Evolutionary conservation across 441 rosid genomes (phyloP), one percentile per base, ranked within the genome.

Genomic region (Jatropha podagrica): DNA sequence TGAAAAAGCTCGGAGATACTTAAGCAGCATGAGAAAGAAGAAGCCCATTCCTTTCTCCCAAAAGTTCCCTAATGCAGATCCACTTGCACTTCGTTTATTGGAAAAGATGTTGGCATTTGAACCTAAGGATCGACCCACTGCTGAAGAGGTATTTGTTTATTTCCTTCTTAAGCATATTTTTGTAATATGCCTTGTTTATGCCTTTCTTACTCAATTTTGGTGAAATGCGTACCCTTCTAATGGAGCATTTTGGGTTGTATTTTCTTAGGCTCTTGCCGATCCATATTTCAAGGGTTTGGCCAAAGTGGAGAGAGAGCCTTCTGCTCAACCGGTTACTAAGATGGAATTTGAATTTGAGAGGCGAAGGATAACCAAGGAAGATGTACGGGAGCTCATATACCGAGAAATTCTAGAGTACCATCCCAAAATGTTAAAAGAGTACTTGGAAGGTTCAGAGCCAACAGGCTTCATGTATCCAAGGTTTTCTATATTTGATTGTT

Each of bases 301-400:
- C 77, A 93, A 85, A 84, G 95, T 91, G 62, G 99, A 95, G 88
- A 88, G 99, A 86, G 99, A 95, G 83, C 99, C 97, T 71, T 90
- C 97, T 68, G 91, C 99, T 79, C 99, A 95, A 82, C 97, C 99
- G 26, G 97, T 95, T 63, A 84, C 97, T 32, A 95, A 95, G 85
- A 78, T 92, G 92, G 99, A 95, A 77, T 95, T 95, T 80, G 99
- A 95, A 84, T 95, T 95, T 68, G 99, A 95, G 87, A 91, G 99
- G 76, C 88, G 99, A 66, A 86, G 99, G 85, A 87, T 93, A 79
- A 95, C 96, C 5, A 95, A 95, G 83, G 97, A 95, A 87, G 99
- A 95, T 72, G 95, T 95, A 48, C 82, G 97, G 77, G 99, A 93
- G 85, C 92, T 95, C 77, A 93, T 95, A 77, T 95, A 92, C 76